Conservation (phyloP, 768 basidiomycete species). For the Cyclocybe cylindracea region DNA sequence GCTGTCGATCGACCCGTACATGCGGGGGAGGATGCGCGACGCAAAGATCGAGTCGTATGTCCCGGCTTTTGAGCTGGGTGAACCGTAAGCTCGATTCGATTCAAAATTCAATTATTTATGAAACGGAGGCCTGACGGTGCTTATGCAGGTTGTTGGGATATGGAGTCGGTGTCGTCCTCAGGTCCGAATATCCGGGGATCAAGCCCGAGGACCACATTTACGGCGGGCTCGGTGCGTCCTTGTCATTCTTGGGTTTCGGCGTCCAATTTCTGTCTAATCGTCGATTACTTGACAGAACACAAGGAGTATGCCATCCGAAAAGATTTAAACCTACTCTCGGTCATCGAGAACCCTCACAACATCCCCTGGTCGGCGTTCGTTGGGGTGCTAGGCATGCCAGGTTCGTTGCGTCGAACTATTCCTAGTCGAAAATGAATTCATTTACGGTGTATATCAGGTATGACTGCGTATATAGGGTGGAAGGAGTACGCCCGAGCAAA, state of each 20-base stretch:
- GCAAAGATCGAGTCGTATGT: constrained; percentile 26
- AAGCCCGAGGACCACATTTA: constrained; percentile 44
- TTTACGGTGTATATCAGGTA: constrained; percentile 19
- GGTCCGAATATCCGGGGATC: constrained; percentile 35
- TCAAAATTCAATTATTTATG: not conserved
- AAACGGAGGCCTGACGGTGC: not conserved
- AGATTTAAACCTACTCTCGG: constrained; percentile 16
- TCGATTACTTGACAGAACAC: constrained; percentile 28
- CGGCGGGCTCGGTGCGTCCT: constrained; percentile 23
- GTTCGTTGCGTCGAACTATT: constrained; percentile 24
- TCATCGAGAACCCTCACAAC: constrained; percentile 41
- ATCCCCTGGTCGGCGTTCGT: constrained; percentile 51
- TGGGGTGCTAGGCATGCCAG: constrained; percentile 57
- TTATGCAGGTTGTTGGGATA: constrained; percentile 25
- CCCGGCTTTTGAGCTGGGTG: constrained; percentile 30
- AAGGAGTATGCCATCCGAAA: constrained; percentile 38
- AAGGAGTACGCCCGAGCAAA: constrained; percentile 39
- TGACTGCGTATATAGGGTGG: constrained; percentile 42
- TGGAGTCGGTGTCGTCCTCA: constrained; percentile 46
- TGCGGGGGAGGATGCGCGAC: constrained; percentile 39
- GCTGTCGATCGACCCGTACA: constrained; percentile 44
- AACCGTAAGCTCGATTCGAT: constrained; percentile 31
- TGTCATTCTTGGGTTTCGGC: no score
- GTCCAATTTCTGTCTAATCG: no score
- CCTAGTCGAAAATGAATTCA: not conserved